A percentile compares a stretch with the other conserved stretches of the same genome.
These are phyloP conservation scores for Pneumocystis murina DNA, from an alignment of 1,139 yeast genomes.

Conservation along the genomic window DNA sequence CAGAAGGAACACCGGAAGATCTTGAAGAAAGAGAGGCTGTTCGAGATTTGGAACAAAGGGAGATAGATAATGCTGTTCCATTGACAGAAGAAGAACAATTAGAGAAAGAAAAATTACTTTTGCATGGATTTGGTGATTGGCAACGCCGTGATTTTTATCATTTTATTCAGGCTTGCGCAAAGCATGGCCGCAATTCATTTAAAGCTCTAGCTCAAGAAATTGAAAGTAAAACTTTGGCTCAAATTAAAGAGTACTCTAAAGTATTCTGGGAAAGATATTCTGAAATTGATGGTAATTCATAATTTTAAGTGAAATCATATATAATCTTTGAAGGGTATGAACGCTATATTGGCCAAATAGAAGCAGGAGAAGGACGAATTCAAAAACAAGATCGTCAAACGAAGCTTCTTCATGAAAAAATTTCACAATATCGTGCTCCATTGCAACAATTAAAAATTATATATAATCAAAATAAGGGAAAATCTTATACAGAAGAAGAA, in stretches of 20 bases:
- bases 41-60: slow-evolving; percentile 45
- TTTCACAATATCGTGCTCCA: slow-evolving; percentile 52
- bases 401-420: slow-evolving; percentile 46
- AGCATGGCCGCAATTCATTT: slow-evolving; percentile 53
- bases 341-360: slow-evolving; percentile 71
- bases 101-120: slow-evolving; percentile 45
- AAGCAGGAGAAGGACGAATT: slow-evolving; percentile 69
- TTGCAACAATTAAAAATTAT: slow-evolving; percentile 58
- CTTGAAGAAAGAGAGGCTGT: slow-evolving; percentile 31
- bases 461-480: slow-evolving; percentile 71
- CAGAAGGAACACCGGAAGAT: slow-evolving; percentile 29
- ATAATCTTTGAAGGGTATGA: slow-evolving; percentile 31
- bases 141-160: slow-evolving; percentile 77
- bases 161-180: slow-evolving; percentile 68
- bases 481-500: slow-evolving; percentile 70
- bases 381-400: slow-evolving; percentile 53
- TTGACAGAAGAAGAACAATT: slow-evolving; percentile 61
- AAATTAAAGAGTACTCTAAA: slow-evolving; percentile 50
- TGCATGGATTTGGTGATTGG: slow-evolving; percentile 66
- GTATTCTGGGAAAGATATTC: slow-evolving; percentile 62
- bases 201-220: slow-evolving; percentile 45
- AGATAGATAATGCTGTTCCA: slow-evolving; percentile 55
- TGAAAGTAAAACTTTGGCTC: slow-evolving; percentile 54
- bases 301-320: neutral
- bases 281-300: slow-evolving; percentile 48